A percentile compares a stretch with the other conserved stretches of the same genome.
Conservation (phyloP, 352 stramenopile genomes). For the Salisapilia sapeloensis region DNA sequence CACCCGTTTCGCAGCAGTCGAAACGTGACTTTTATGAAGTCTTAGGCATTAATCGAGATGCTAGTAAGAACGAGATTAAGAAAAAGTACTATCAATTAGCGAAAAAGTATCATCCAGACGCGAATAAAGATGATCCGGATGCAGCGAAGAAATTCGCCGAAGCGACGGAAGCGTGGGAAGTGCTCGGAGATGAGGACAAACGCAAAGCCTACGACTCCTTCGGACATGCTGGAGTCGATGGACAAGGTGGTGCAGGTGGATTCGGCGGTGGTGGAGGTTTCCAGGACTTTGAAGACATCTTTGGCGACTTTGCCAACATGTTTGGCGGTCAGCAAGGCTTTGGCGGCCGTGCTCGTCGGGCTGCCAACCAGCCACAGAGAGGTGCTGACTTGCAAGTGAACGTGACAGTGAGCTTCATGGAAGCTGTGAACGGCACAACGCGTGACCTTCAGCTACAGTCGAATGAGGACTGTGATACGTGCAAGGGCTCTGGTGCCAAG, state of each 20-base stretch:
- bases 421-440: conserved; percentile 85
- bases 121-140: conserved; percentile 88
- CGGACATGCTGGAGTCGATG: conserved; percentile 89
- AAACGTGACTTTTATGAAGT: conserved; percentile 96
- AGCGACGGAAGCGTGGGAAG: conserved; percentile 87
- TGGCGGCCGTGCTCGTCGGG: conserved; percentile 44
- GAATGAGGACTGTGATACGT: conserved; percentile 66
- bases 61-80: conserved; percentile 93
- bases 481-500: conserved; percentile 66
- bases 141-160: conserved; percentile 87
- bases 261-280: conserved; percentile 28
- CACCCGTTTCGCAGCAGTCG: conserved; percentile 17
- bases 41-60: conserved; percentile 77
- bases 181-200: conserved; percentile 87
- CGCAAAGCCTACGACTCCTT: conserved; percentile 89
- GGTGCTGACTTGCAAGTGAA: conserved; percentile 91
- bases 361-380: conserved; percentile 58
- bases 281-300: conserved; percentile 84
- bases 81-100: conserved; percentile 95
- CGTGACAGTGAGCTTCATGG: conserved; percentile 88
- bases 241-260: conserved; percentile 59
- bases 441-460: conserved; percentile 77
- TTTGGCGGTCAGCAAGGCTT: conserved; percentile 53
- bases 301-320: conserved; percentile 64
- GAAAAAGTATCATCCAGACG: conserved; percentile 97